Percentiles rank a stretch among this genome's conserved stretches.
Evolutionary conservation across 768 basidiomycete genomes (phyloP).

Genomic region (Tubosaeta sp.): DNA sequence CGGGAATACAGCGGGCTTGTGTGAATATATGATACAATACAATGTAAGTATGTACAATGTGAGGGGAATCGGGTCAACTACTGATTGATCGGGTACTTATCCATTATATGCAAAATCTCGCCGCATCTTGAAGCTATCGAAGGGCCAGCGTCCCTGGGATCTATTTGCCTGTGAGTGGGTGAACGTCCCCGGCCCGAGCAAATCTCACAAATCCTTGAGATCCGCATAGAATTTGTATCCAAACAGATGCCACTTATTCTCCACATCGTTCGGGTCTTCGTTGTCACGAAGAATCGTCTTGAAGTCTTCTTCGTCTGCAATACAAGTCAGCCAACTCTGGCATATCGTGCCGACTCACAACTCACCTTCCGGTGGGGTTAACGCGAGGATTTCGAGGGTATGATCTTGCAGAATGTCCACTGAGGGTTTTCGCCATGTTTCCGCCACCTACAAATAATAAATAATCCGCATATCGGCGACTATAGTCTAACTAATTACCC

Average conservation of each 20-base stretch:
- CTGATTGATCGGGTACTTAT: slow-evolving; percentile 3
- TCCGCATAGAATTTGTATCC: slow-evolving; percentile 19
- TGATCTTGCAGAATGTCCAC: slow-evolving; percentile 21
- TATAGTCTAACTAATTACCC: background rate
- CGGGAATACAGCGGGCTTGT: too few relatives aligned
- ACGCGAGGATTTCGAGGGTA: slow-evolving; percentile 22
- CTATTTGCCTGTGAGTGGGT: slow-evolving; percentile 1
- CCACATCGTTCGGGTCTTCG: slow-evolving; percentile 10
- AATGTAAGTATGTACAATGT: slow-evolving; percentile 7
- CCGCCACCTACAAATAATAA: slow-evolving; percentile 14
- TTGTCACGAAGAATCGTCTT: slow-evolving; percentile 13
- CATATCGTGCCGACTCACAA: background rate
- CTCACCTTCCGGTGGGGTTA: slow-evolving; percentile 19
- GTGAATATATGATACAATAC: slow-evolving; percentile 7
- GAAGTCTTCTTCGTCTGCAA: slow-evolving; percentile 14
- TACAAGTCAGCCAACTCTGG: background rate
- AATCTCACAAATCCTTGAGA: slow-evolving; percentile 16
- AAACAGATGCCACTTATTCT: slow-evolving; percentile 19
- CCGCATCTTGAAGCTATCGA: slow-evolving; percentile 26
- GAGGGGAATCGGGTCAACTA: background rate
- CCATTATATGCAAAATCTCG: slow-evolving; percentile 32
- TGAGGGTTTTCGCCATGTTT: background rate
- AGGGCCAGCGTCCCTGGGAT: slow-evolving; percentile 2
- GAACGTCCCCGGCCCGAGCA: background rate
- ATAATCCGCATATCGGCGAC: background rate